Evolutionary conservation across 306 rosid genomes (phyloP).

Genomic region (Heteromeles arbutifolia): DNA sequence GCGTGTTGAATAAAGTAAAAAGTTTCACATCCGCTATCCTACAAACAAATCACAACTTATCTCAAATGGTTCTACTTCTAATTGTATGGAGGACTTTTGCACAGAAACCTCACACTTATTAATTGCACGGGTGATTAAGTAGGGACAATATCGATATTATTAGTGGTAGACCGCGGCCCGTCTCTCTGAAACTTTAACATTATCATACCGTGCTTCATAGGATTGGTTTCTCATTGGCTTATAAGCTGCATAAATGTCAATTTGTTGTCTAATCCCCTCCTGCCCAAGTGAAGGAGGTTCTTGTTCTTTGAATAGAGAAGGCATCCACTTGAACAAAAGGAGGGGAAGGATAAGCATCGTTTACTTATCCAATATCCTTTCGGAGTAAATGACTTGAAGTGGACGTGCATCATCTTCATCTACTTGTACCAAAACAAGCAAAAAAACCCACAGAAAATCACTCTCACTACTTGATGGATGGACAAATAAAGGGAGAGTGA

Average conservation of each 20-base stretch:
- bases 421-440: not conserved
- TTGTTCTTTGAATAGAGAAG: not conserved
- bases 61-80: no score
- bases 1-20: no score
- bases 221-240: not conserved
- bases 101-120: no score
- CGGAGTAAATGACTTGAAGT: not conserved
- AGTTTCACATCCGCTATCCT: fast-evolving
- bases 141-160: not conserved
- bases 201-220: no score
- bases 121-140: no score
- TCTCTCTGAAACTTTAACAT: no score
- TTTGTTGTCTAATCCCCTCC: not conserved
- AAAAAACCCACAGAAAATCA: not conserved
- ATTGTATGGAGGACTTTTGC: no score
- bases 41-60: no score
- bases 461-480: not conserved
- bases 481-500: not conserved
- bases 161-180: no score
- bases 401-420: not conserved
- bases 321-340: not conserved
- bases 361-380: not conserved
- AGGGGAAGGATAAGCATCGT: not conserved
- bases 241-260: not conserved
- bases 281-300: not conserved